These are phyloP conservation scores for Endothia cerciana DNA, from an alignment of 2,329 filamentous ascomycete species.

Conservation along the genomic window DNA sequence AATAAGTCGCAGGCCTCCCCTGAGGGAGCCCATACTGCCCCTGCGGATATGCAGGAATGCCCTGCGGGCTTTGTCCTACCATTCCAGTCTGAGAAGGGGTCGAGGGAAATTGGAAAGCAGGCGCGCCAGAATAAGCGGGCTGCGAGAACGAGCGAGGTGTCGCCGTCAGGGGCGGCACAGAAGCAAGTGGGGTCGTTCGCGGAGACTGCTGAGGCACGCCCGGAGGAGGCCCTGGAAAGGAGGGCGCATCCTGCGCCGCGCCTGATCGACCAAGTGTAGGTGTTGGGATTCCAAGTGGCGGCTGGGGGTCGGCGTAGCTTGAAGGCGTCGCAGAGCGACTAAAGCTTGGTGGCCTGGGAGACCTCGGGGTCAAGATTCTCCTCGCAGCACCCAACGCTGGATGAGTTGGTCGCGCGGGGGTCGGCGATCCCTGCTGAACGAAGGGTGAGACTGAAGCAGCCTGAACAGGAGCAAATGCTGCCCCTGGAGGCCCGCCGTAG, in stretches of 20 bases:
- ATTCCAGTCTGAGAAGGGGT: constrained; percentile 12
- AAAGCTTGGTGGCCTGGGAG: constrained; percentile 58
- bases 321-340: constrained; percentile 39
- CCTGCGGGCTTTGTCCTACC: constrained; percentile 23
- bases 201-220: constrained; percentile 22
- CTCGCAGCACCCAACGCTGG: constrained; percentile 41
- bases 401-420: constrained; percentile 20
- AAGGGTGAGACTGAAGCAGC: constrained; percentile 29
- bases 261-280: constrained; percentile 28
- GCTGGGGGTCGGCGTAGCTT: constrained; percentile 38
- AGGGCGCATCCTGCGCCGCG: constrained; percentile 31
- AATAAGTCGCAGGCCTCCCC: constrained; percentile 16
- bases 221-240: constrained; percentile 31
- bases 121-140: constrained; percentile 25
- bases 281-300: constrained; percentile 34
- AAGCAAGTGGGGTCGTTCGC: constrained; percentile 11
- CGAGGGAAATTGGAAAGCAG: constrained; percentile 18
- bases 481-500: constrained; percentile 24
- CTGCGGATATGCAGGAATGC: constrained; percentile 24
- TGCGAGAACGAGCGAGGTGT: constrained; percentile 32
- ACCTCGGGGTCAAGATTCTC: constrained; percentile 61
- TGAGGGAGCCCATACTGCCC: constrained; percentile 28
- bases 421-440: constrained; percentile 25
- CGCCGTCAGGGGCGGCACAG: constrained; percentile 21
- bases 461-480: constrained; percentile 17